Conservation (phyloP, 2,329 filamentous ascomycete genomes). For the Aspergillus floridensis region DNA sequence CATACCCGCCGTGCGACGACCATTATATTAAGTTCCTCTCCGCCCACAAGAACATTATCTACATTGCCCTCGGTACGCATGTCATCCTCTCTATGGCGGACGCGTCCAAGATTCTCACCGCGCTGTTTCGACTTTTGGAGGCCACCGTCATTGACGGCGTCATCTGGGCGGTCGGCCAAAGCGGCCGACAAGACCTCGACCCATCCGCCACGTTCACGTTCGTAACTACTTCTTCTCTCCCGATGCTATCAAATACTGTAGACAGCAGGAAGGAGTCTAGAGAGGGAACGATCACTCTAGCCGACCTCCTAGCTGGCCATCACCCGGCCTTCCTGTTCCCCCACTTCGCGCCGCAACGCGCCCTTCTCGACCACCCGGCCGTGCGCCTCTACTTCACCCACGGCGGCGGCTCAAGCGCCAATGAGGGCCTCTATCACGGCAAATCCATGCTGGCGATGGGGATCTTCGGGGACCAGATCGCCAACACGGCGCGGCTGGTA, state of each 20-base stretch:
- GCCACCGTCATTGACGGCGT: slow-evolving; percentile 38
- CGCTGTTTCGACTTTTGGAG: slow-evolving; percentile 20
- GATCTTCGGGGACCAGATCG: slow-evolving; percentile 46
- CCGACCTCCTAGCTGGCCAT: slow-evolving; percentile 28
- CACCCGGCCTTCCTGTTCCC: slow-evolving; percentile 33
- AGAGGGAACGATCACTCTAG: slow-evolving; percentile 11
- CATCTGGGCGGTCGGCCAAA: slow-evolving; percentile 38
- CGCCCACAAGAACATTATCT: slow-evolving; percentile 35
- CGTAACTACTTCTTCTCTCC: background rate
- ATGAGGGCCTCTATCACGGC: slow-evolving; percentile 44
- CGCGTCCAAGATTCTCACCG: slow-evolving; percentile 34
- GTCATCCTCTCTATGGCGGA: slow-evolving; percentile 32
- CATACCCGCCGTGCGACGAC: slow-evolving; percentile 32
- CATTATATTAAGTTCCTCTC: slow-evolving; percentile 30
- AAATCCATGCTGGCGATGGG: slow-evolving; percentile 37
- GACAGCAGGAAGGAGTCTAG: background rate
- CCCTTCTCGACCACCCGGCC: slow-evolving; percentile 36
- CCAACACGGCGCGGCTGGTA: slow-evolving; percentile 37
- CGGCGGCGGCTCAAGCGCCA: slow-evolving; percentile 43
- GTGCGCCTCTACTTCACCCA: slow-evolving; percentile 41
- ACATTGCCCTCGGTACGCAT: slow-evolving; percentile 46
- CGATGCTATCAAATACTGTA: background rate
- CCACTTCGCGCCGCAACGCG: slow-evolving; percentile 43
- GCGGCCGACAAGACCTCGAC: slow-evolving; percentile 20
- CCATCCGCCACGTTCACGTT: background rate